phyloP scores from a whole-genome alignment of 352 stramenopile genomes.

The Elongisporangium prolatum region DNA sequence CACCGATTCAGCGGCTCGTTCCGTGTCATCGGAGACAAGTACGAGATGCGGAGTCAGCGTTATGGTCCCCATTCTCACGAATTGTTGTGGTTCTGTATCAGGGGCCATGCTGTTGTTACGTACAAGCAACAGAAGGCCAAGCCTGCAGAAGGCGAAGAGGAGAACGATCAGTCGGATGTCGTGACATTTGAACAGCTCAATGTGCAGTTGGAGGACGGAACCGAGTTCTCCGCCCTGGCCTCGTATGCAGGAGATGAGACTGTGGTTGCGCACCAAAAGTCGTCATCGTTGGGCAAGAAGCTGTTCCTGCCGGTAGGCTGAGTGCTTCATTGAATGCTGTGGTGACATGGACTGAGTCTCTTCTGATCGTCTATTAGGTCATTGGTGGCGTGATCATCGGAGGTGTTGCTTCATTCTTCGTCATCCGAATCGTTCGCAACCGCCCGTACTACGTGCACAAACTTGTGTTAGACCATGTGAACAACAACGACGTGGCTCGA shows the following conservation, averaged over 20 bases:
- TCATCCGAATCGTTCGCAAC: slow-evolving; percentile 74
- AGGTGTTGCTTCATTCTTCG: slow-evolving; percentile 60
- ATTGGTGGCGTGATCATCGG: slow-evolving; percentile 59
- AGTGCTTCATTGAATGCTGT: neutral
- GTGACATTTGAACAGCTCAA: slow-evolving; percentile 49
- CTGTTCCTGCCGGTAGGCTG: slow-evolving; percentile 44
- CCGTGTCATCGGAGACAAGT: slow-evolving; percentile 52
- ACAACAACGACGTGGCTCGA: slow-evolving; percentile 60
- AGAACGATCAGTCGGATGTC: slow-evolving; percentile 25
- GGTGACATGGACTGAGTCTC: no score
- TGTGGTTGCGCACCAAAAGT: slow-evolving; percentile 51
- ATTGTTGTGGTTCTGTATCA: neutral
- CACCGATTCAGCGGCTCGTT: slow-evolving; percentile 37
- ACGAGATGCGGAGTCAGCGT: slow-evolving; percentile 9
- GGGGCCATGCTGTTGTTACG: slow-evolving; percentile 35
- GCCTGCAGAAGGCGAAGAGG: slow-evolving; percentile 2
- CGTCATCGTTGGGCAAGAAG: slow-evolving; percentile 62
- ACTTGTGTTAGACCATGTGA: slow-evolving; percentile 67
- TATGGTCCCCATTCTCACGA: no score
- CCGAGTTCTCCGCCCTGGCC: slow-evolving; percentile 54
- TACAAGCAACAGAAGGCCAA: slow-evolving; percentile 41
- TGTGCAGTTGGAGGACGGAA: slow-evolving; percentile 41
- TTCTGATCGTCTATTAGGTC: slow-evolving; percentile 12
- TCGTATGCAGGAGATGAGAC: slow-evolving; percentile 50
- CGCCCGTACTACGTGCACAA: slow-evolving; percentile 80